Percentiles rank a stretch among this genome's conserved stretches.
Evolutionary conservation across 2,329 filamentous ascomycete species (phyloP).

Genomic region (Celoporthe dispersa): DNA sequence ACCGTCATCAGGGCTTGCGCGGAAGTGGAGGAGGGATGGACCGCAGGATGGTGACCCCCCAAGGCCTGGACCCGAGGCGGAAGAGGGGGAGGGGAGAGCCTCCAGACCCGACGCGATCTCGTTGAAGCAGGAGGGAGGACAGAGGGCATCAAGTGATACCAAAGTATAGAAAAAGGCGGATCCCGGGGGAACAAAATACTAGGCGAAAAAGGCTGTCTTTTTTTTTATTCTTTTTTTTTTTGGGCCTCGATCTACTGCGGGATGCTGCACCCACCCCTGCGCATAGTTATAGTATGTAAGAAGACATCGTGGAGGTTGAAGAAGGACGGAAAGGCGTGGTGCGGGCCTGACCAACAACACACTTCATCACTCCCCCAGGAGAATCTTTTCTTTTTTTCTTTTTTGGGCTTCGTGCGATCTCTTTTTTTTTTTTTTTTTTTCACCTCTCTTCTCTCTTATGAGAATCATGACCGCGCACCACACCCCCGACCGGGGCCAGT

Average conservation of each 20-base stretch:
- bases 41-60: not conserved
- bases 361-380: slow-evolving; percentile 3
- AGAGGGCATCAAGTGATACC: slow-evolving; percentile 27
- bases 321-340: not conserved
- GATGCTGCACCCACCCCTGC: not conserved
- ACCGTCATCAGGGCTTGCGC: not conserved
- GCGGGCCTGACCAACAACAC: slow-evolving; percentile 3
- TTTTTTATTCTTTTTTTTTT: slow-evolving; percentile 4
- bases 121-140: not conserved
- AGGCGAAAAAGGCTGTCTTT: slow-evolving; percentile 21
- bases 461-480: not conserved
- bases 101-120: slow-evolving; percentile 4
- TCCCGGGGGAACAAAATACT: slow-evolving; percentile 12
- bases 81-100: not conserved
- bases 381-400: too few relatives aligned
- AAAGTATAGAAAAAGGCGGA: slow-evolving; percentile 24
- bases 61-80: not conserved
- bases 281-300: slow-evolving; percentile 16
- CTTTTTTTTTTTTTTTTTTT: slow-evolving; percentile 1
- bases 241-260: slow-evolving; percentile 8
- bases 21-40: not conserved
- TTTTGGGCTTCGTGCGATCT: slow-evolving; percentile 13
- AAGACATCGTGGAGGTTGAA: not conserved
- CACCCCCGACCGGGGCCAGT: slow-evolving; percentile 7
- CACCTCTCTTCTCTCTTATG: not conserved